phyloP scores from a whole-genome alignment of 2,329 filamentous ascomycete genomes.

The Fusarium sp. region DNA sequence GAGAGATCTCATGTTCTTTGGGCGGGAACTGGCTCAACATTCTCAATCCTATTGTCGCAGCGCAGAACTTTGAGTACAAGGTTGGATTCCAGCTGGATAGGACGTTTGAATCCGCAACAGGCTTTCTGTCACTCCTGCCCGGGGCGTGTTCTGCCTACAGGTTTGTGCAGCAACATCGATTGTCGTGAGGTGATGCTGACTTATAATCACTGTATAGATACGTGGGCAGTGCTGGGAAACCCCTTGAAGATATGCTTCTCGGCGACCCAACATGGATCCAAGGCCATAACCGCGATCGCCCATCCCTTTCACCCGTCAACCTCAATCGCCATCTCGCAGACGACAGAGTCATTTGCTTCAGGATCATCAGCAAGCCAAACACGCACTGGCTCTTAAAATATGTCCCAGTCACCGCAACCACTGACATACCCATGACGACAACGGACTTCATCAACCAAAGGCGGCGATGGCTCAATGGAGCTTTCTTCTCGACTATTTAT shows the following conservation, averaged over 20 bases:
- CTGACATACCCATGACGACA: neutral
- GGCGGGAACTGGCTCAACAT: neutral
- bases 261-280: constrained; percentile 1
- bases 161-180: neutral
- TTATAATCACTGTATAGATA: neutral
- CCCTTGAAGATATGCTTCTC: constrained; percentile 1
- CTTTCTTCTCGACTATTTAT: constrained; percentile 5
- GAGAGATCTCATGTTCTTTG: neutral
- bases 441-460: constrained; percentile 1
- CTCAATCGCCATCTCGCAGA: constrained; percentile 2
- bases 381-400: neutral
- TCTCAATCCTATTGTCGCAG: neutral
- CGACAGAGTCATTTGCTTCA: neutral
- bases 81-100: neutral
- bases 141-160: neutral
- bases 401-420: neutral
- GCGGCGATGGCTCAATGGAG: neutral
- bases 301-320: neutral
- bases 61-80: constrained; percentile 10
- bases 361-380: neutral
- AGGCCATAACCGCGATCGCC: neutral
- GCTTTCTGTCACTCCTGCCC: neutral
- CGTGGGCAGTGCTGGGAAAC: neutral
- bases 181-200: accelerated
- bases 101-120: neutral